Base-by-base conservation (phyloP, 1,139 yeast species). In the Taphrina populina region DNA sequence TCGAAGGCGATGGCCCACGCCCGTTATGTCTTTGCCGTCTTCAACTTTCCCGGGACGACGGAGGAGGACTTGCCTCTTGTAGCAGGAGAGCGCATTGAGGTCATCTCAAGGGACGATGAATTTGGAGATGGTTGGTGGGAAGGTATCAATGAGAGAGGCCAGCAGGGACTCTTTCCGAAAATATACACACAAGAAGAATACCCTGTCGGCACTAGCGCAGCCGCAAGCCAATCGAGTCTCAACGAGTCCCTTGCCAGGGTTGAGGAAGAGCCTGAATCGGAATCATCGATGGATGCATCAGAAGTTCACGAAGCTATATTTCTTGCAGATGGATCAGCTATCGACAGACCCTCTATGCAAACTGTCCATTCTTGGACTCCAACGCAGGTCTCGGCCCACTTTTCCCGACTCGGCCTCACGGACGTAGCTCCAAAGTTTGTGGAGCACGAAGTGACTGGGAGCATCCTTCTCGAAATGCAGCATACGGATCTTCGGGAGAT, bases 111-210 rank as follows among this genome's bases (percentile, higher is more conserved):
- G 68, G 99, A 92, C 70, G 79, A 83, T 61, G 96, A 87, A 65
- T 92, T 85, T 69, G 85, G 87, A 63, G 99, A 92, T 69, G 97
- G 97, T n/a, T 92, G 99, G 99, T 92, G 83, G 61, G 79, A 79
- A 62, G 76, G 70, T 62, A 23, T 68, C 86, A 55, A 67, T 77
- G 46, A 82, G 90, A 0, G 78, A 79, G 59, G 56, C 51, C 77
- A 79, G 59, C 88, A 86, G 8, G 98, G 98, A 0, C 73, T 92
- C 44, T 92, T 88, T 66, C 98, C 98, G 8, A 85, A 84, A 65
- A 80, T 88, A 10, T 92, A 90, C 67, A 72, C 76, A 3, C 33
- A 45, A 6, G 54, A 49, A 32, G 33, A 30, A 27, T 32, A 51
- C 39, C 21, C 51, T 24, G 15, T 37, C 6, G 35, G 26, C 8